Percentiles rank a stretch among this genome's conserved stretches.
Evolutionary conservation across 805 yeast genomes (phyloP).

Genomic region (Clavispora fructus): DNA sequence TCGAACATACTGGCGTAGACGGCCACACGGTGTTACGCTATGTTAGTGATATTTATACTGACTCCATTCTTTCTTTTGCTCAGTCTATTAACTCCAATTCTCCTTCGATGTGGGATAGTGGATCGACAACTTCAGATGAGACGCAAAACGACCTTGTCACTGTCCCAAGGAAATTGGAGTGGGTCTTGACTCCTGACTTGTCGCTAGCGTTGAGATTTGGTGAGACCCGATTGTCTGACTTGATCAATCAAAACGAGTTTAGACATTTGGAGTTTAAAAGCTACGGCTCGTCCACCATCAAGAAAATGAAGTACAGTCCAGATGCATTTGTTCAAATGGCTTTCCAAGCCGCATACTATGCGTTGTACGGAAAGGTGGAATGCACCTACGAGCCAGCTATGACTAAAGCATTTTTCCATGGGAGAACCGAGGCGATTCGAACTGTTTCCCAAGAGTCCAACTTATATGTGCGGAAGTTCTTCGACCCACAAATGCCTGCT

Average conservation of each 20-base stretch:
- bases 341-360: constrained; percentile 88
- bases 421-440: constrained; percentile 89
- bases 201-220: constrained; percentile 81
- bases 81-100: constrained; percentile 70
- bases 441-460: constrained; percentile 79
- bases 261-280: constrained; percentile 67
- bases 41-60: constrained; percentile 88
- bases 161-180: constrained; percentile 81
- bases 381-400: constrained; percentile 95
- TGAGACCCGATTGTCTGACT: constrained; percentile 81
- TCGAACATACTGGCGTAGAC: constrained; percentile 93
- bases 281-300: constrained; percentile 74
- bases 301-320: constrained; percentile 82
- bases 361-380: constrained; percentile 87
- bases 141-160: constrained; percentile 37
- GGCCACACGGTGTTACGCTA: constrained; percentile 89
- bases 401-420: constrained; percentile 85
- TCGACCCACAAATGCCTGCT: constrained; percentile 57
- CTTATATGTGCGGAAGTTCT: constrained; percentile 76
- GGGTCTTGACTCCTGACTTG: constrained; percentile 75
- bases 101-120: constrained; percentile 63
- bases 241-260: constrained; percentile 86
- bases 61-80: constrained; percentile 83
- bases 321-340: constrained; percentile 95
- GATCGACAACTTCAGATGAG: constrained; percentile 33